Evolutionary conservation across 768 basidiomycete genomes (phyloP).

Genomic region (Porphyrellus cyaneotinctus): DNA sequence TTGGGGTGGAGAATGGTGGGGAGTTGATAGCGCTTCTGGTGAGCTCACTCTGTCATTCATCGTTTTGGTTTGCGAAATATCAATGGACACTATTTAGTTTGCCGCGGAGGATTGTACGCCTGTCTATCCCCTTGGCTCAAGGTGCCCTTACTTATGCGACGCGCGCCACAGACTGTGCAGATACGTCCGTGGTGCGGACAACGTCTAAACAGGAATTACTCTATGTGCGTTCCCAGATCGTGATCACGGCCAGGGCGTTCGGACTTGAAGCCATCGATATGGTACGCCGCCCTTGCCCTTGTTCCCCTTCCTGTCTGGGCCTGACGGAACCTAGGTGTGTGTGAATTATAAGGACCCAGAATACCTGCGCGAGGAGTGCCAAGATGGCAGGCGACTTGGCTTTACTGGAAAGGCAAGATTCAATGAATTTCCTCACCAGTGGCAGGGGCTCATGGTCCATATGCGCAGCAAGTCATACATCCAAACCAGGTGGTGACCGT

Average conservation of each 20-base stretch:
- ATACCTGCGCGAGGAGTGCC: constrained; percentile 67
- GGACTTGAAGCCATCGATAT: constrained; percentile 86
- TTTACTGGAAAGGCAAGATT: constrained; percentile 81
- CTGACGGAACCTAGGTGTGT: constrained; percentile 56
- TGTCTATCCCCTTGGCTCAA: not conserved
- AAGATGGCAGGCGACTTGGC: constrained; percentile 76
- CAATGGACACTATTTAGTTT: constrained; percentile 50
- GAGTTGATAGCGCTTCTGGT: constrained; percentile 60
- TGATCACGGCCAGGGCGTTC: constrained; percentile 79
- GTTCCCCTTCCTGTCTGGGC: not conserved
- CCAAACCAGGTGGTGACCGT: constrained; percentile 78
- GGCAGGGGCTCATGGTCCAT: not conserved
- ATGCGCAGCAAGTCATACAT: constrained; percentile 86
- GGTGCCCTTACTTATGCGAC: constrained; percentile 1
- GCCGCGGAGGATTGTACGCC: constrained; percentile 88
- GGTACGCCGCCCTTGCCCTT: constrained; percentile 40
- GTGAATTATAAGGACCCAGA: constrained; percentile 77
- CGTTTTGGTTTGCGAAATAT: no score
- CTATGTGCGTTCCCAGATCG: constrained; percentile 79
- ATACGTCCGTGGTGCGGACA: constrained; percentile 78
- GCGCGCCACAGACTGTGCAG: constrained; percentile 71
- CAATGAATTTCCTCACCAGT: not conserved
- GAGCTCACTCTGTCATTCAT: not conserved
- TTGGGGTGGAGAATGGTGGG: constrained; percentile 45
- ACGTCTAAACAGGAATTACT: constrained; percentile 70